Evolutionary conservation across 2,329 filamentous ascomycete species (phyloP), one percentile per base, ranked within the genome.

Genomic region (Hypocreales sp.): DNA sequence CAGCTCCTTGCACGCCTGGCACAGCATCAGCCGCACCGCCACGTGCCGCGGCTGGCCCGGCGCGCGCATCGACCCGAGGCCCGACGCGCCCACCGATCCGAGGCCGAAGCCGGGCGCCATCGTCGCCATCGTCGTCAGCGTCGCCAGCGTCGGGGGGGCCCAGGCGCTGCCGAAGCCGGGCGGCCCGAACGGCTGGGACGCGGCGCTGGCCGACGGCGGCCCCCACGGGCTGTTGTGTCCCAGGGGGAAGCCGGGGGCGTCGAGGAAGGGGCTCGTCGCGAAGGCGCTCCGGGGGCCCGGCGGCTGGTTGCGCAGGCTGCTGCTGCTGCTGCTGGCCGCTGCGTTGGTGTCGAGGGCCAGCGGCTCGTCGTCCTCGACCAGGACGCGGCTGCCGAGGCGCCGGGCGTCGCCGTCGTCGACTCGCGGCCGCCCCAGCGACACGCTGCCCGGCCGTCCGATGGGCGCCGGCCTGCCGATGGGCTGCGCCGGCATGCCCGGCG

Each of bases 361-460:
- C 35, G 53, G 67, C 46, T 60, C 78, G 53, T 61, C 81, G 44
- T 92, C 84, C 34, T 77, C 77, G 25, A 95, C 61, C 9, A 98
- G 61, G 9, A 86, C 90, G 41, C 83, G 86, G 51, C 87, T 95
- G 9, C 90, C 90, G 15, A 98, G 64, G 40, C 90, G 84, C 34
- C 77, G 70, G 35, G 74, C 78, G 29, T 81, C 71, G 30, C 87
- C 82, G 13, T 83, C 58, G 30, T 59, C 55, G 15, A 64, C 61
- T 25, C 41, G 42, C 26, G 57, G 56, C 24, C 61, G 62, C 10
- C 65, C 66, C 25, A 67, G 62, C 11, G 63, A 64, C 15, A 70
- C 71, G 47, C 84, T 93, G 11, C 76, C 75, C 1, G 90, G 87
- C 19, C 84, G 71, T 35, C 87, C 82, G 36, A 95, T 94, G 1